Percentiles rank a stretch among this genome's conserved stretches.
Evolutionary conservation across 1,139 yeast genomes (phyloP).

Genomic region (Kodamaea arcana): DNA sequence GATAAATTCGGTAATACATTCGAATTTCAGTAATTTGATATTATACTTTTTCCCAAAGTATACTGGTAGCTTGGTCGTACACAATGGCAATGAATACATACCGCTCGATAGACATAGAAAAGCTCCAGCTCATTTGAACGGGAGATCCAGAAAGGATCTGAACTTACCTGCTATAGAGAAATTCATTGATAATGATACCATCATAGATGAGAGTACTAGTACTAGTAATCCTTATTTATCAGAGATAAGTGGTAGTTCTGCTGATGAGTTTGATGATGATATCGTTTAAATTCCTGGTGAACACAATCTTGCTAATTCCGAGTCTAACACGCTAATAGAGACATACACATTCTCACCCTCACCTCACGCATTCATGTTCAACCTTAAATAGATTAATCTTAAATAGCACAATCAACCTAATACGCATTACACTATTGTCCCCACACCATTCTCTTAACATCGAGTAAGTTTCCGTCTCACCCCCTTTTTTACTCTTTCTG

Average conservation of each 20-base stretch:
- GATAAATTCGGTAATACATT: slow-evolving; percentile 7
- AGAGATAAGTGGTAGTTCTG: slow-evolving; percentile 7
- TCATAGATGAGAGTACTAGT: slow-evolving; percentile 5
- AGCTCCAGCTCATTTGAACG: slow-evolving; percentile 17
- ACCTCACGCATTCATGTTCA: no score
- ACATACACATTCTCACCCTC: no score
- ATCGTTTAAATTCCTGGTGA: slow-evolving; percentile 8
- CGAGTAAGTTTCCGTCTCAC: no score
- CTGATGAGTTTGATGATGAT: slow-evolving; percentile 7
- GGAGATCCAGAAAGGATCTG: slow-evolving; percentile 53
- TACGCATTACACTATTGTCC: no score
- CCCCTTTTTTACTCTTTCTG: no score
- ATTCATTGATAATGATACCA: slow-evolving; percentile 17
- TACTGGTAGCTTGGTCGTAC: not conserved
- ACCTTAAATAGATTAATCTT: no score
- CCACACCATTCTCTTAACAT: no score
- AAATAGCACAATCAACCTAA: no score
- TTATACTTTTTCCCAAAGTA: slow-evolving; percentile 1
- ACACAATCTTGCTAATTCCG: no score
- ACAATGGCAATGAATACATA: not conserved
- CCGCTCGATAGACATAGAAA: not conserved
- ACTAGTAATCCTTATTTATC: slow-evolving; percentile 2
- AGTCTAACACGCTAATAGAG: no score
- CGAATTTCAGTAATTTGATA: not conserved
- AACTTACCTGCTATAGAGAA: slow-evolving; percentile 36